Conservation (phyloP, 1,139 yeast genomes). For the Suhomyces guaymorum region DNA sequence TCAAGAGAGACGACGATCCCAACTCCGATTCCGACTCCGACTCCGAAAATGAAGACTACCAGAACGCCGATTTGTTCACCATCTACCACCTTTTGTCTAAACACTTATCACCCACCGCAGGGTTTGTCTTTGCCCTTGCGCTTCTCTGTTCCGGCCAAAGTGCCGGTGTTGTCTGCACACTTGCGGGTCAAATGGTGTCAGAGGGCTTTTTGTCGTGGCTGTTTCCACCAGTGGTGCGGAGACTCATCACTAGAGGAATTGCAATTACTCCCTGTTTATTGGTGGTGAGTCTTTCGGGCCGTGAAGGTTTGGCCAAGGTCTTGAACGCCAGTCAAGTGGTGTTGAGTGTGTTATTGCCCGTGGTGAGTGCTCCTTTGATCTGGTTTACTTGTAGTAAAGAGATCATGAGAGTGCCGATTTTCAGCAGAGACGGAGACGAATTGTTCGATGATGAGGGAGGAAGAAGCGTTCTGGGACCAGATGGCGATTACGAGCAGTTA, state of each 20-base stretch:
- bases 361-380: slow-evolving; percentile 86
- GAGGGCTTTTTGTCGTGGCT: slow-evolving; percentile 91
- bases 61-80: slow-evolving; percentile 78
- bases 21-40: slow-evolving; percentile 7
- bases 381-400: slow-evolving; percentile 75
- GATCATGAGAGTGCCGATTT: slow-evolving; percentile 73
- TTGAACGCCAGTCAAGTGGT: slow-evolving; percentile 89
- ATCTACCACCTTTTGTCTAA: slow-evolving; percentile 72
- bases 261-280: slow-evolving; percentile 88
- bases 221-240: slow-evolving; percentile 80
- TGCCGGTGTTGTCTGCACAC: slow-evolving; percentile 96
- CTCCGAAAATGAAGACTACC: slow-evolving; percentile 47
- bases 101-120: slow-evolving; percentile 88
- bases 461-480: too few species aligned
- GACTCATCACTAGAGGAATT: slow-evolving; percentile 77
- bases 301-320: slow-evolving; percentile 79
- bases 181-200: slow-evolving; percentile 95
- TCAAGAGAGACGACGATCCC: slow-evolving; percentile 22
- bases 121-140: slow-evolving; percentile 88
- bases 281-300: slow-evolving; percentile 76
- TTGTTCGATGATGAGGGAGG: slow-evolving; percentile 16
- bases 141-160: slow-evolving; percentile 94
- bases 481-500: slow-evolving; percentile 19
- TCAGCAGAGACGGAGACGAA: slow-evolving; percentile 35
- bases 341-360: slow-evolving; percentile 78